Base-by-base conservation (phyloP, 2,329 filamentous ascomycete genomes). In the Aureobasidium sp. region DNA sequence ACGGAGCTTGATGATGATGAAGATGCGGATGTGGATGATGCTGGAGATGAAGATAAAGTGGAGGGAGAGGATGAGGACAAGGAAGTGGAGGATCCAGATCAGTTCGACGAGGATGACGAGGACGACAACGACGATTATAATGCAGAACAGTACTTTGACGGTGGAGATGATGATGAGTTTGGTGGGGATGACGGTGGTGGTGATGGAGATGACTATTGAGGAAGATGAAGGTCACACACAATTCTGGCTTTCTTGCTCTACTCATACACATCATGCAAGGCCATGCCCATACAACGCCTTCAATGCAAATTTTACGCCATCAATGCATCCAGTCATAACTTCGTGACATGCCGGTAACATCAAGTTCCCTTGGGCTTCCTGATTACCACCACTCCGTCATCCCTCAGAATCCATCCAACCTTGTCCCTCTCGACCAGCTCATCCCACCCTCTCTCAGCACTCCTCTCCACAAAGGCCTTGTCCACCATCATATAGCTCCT, bases 331-430 rank as follows among this genome's bases (percentile, higher is more conserved):
- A 5, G 12, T 56, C 53, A 17, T 56, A 22, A 56, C n/a, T 44
- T 56, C 53, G 29, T 56, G 4, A 44, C n/a, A 14, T 27, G 1
- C 5, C n/a, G 6, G n/a, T 9, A 12, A 42, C 42, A 17, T 56
- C 52, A 56, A 24, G 56, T 62, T 0, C 29, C 61, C 47, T 60
- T 59, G 2, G 61, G 53, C n/a, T 56, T 58, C 54, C 61, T 47
- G 17, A 63, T 47, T 31, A 54, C 37, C 14, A 63, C 54, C 5
- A 40, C 45, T 47, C 83, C 86, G 56, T 68, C 67, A 29, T 77
- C 77, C 44, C 90, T 86, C 68, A 90, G 77, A 70, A 91, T 84
- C 94, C 94, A 99, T 0, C 91, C 91, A 1, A 97, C 88, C 2
- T 85, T 85, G 70, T 90, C 85, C 66, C 82, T 78, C 66, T 83